A percentile compares a stretch with the other conserved stretches of the same genome.
phyloP scores from a whole-genome alignment of 2,329 filamentous ascomycete genomes.

The Decorospora gaudefroyi region DNA sequence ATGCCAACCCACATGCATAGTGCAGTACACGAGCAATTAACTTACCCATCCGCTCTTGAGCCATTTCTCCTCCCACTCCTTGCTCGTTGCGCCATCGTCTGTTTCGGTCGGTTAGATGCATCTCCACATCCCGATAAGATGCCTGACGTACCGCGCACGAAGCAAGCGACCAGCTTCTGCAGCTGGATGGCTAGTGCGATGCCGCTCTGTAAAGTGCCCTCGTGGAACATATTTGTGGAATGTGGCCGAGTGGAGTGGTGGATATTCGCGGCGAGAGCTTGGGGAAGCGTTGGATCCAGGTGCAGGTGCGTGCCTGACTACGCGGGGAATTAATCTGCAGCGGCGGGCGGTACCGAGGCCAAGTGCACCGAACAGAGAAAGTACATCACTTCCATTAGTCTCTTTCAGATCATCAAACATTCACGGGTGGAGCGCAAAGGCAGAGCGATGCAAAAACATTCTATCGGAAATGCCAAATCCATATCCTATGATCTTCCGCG shows the following conservation, averaged over 20 bases:
- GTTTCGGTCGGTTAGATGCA: slow-evolving; percentile 13
- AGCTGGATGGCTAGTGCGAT: slow-evolving; percentile 75
- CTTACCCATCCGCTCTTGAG: slow-evolving; percentile 51
- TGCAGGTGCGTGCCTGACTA: slow-evolving; percentile 17
- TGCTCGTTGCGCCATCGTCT: slow-evolving; percentile 73
- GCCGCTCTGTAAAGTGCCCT: slow-evolving; percentile 78
- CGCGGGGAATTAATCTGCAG: slow-evolving; percentile 18
- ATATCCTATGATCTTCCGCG: slow-evolving; percentile 31
- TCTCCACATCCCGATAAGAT: slow-evolving; percentile 18
- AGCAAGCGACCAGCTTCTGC: slow-evolving; percentile 79
- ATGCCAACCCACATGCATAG: background rate
- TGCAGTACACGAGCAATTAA: background rate
- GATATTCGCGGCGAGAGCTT: slow-evolving; percentile 24
- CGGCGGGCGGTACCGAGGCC: slow-evolving; percentile 15
- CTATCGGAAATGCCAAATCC: slow-evolving; percentile 38
- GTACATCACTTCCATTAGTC: background rate
- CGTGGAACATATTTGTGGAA: slow-evolving; percentile 70
- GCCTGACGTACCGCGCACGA: slow-evolving; percentile 68
- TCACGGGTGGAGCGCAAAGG: background rate
- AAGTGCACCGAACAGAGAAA: background rate
- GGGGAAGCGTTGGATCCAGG: slow-evolving; percentile 22
- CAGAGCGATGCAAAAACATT: slow-evolving; percentile 29
- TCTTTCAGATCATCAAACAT: background rate
- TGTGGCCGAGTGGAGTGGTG: slow-evolving; percentile 14
- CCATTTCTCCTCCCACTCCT: slow-evolving; percentile 73